phyloP scores from a whole-genome alignment of 2,329 filamentous ascomycete species.

The Cytospora piceicola region DNA sequence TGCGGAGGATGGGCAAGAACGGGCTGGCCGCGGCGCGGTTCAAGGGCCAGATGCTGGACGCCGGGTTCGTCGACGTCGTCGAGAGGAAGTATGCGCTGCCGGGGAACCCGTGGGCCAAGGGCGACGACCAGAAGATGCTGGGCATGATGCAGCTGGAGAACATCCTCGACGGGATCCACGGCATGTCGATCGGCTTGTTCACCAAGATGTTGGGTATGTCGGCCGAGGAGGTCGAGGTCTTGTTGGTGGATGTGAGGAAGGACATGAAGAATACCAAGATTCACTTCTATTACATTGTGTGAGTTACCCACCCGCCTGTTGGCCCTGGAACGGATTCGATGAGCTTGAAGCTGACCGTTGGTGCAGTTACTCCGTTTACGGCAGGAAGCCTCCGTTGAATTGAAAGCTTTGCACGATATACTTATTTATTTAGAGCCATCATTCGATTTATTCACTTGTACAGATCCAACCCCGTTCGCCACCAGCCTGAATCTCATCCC shows the following conservation, averaged over 20 bases:
- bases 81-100: conserved; percentile 41
- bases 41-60: conserved; percentile 35
- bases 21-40: conserved; percentile 22
- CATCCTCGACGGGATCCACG: conserved; percentile 40
- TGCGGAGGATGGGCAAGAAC: conserved; percentile 26
- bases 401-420: not conserved
- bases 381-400: conserved; percentile 15
- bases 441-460: too few relatives aligned
- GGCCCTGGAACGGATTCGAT: not conserved
- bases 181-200: conserved; percentile 40
- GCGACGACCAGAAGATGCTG: conserved; percentile 42
- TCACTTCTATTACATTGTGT: conserved; percentile 40
- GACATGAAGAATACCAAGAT: conserved; percentile 39
- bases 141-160: conserved; percentile 43
- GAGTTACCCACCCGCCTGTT: conserved; percentile 27
- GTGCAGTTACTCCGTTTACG: conserved; percentile 27
- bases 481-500: too few relatives aligned
- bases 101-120: conserved; percentile 43
- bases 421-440: too few relatives aligned
- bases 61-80: conserved; percentile 40
- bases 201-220: conserved; percentile 40
- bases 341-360: not conserved
- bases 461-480: too few relatives aligned
- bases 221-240: conserved; percentile 38
- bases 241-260: conserved; percentile 39